Evolutionary conservation across 169 alveolate genomes (phyloP).

Genomic region (Eimeria necatrix): DNA sequence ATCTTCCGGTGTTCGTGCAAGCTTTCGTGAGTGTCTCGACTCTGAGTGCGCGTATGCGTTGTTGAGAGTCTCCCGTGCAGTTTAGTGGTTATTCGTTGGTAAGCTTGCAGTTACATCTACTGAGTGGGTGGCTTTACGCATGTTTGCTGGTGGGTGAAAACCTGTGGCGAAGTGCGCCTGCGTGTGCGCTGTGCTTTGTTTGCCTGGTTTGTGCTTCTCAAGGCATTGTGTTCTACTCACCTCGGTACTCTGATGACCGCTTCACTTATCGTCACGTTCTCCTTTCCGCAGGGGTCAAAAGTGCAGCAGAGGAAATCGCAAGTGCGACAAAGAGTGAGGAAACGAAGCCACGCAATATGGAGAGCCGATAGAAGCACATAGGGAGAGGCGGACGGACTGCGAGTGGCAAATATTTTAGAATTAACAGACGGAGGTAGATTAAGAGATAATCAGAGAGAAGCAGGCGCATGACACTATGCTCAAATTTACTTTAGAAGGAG

Average conservation of each 20-base stretch:
- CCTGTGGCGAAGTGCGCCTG: background rate
- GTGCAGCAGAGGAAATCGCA: constrained; percentile 86
- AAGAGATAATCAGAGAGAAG: too few relatives aligned
- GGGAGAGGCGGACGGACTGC: background rate
- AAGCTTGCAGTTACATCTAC: background rate
- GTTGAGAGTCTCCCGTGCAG: background rate
- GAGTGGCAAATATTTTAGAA: background rate
- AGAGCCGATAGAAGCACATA: background rate
- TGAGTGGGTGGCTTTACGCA: background rate
- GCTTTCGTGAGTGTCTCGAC: background rate
- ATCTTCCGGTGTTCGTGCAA: background rate
- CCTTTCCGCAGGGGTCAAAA: constrained; percentile 89
- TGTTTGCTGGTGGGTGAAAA: background rate
- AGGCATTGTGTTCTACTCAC: constrained; percentile 92
- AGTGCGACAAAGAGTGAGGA: constrained; percentile 53
- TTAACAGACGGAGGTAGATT: too few relatives aligned
- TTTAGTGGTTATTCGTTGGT: too few relatives aligned
- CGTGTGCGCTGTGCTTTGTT: background rate
- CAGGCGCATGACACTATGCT: too few relatives aligned
- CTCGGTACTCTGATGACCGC: constrained; percentile 90
- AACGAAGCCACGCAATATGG: background rate
- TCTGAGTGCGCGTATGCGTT: background rate
- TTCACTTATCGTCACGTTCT: constrained; percentile 91
- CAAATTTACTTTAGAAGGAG: too few relatives aligned
- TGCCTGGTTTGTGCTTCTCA: background rate